Evolutionary conservation across 257 asterid genomes (phyloP), one percentile per base, ranked within the genome.

Genomic region (Jasminum sambac): DNA sequence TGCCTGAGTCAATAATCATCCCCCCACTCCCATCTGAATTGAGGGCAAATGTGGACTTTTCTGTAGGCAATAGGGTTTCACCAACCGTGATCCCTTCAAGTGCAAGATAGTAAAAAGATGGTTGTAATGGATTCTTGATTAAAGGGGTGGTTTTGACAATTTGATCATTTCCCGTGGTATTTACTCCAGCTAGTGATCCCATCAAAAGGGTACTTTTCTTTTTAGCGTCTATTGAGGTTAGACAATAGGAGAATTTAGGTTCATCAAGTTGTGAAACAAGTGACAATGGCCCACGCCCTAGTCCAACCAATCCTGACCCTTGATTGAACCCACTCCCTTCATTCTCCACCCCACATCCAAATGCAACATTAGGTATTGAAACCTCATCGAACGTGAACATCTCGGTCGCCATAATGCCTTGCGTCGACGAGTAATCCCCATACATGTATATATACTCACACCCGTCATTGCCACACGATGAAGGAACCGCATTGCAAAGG

Each of bases 1-100:
- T 92, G 24, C 98, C 98, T 1, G 97, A 92, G 67, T 92, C 98
- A 21, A 92, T 87, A 17, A 92, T 92, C 85, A 88, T 55, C n/a
- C 98, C 97, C 0, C 98, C 97, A 11, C 69, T 74, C 24, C 98
- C 98, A 30, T 92, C 97, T 0, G 64, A 43, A 1, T 80, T 80
- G 75, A 88, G 82, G 66, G 78, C 72, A 62, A 92, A 88, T 0
- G 85, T 63, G 0, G 93, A 79, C 48, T 79, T 71, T 41, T 83
- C 43, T 74, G 90, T 84, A 0, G 90, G 80, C 6, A 90, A 37
- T 6, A 9, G 84, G 16, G 83, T 87, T 17, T 72, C 87, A 8
- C 98, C 98, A 1, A 92, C 89, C 5, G 96, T 80, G 63, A 92
- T 92, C 66, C 96, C 98, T 79, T 90, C 50, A 2, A 92, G 90